These are phyloP conservation scores for Prunus kanzakura DNA, from an alignment of 306 rosid genomes.

Conservation along the genomic window DNA sequence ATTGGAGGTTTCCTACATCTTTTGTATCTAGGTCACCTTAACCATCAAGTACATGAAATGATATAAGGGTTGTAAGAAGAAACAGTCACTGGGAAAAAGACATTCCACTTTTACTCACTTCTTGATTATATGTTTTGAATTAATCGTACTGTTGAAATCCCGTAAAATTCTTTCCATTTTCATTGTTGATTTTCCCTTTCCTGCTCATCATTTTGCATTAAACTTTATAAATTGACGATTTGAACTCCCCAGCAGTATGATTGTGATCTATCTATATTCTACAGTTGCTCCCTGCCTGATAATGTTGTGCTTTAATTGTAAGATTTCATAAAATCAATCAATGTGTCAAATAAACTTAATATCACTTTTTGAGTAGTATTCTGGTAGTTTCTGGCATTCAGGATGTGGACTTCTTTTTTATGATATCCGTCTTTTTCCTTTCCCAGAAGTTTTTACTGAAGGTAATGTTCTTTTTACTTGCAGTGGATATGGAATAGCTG, in stretches of 20 bases:
- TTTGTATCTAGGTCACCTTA: no score
- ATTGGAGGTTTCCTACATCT: not conserved
- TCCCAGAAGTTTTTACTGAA: constrained; percentile 6
- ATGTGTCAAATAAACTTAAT: not conserved
- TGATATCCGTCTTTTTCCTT: not conserved
- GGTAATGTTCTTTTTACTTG: constrained; percentile 28
- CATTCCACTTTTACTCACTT: not conserved
- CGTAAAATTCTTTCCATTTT: not conserved
- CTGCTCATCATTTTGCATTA: not conserved
- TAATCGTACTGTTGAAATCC: not conserved
- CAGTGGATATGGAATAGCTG: constrained; percentile 96
- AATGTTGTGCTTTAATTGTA: not conserved
- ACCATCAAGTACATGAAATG: not conserved
- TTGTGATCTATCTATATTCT: not conserved
- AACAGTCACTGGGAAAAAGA: not conserved
- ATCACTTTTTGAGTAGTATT: not conserved
- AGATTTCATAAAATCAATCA: not conserved
- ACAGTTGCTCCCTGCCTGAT: not conserved
- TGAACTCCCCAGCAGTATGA: not conserved
- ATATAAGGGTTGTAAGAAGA: not conserved
- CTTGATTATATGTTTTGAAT: not conserved
- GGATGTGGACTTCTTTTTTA: not conserved
- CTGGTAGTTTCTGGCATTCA: not conserved
- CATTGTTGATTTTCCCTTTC: not conserved
- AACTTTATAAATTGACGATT: not conserved